Evolutionary conservation across 352 stramenopile species (phyloP).

Genomic region (Globisporangium mamillatum): DNA sequence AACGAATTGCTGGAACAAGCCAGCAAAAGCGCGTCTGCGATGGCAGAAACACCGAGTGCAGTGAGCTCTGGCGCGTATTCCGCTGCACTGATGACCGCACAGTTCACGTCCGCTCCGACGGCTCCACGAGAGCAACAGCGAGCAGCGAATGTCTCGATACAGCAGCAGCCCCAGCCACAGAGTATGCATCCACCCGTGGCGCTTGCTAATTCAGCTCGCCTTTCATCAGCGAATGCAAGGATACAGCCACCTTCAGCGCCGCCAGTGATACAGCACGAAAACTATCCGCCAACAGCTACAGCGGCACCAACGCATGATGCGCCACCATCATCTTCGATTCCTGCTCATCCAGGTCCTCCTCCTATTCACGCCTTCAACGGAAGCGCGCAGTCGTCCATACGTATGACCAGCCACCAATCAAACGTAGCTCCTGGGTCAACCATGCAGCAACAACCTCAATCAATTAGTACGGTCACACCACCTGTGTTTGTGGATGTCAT

Average conservation of each 20-base stretch:
- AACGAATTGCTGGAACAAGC: constrained; percentile 23
- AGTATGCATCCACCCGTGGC: background rate
- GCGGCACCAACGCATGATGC: background rate
- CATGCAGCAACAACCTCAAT: background rate
- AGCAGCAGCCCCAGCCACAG: background rate
- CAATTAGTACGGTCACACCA: constrained; percentile 9
- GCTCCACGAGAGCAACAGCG: background rate
- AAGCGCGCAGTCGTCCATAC: background rate
- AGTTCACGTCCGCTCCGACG: constrained; percentile 22
- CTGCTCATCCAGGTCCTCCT: background rate
- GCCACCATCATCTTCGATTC: background rate
- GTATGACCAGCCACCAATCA: background rate
- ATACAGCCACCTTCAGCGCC: background rate
- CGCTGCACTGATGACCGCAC: constrained; percentile 48
- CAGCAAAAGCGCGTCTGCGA: constrained; percentile 15
- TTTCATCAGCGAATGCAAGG: background rate
- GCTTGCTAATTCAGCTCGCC: background rate
- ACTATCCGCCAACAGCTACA: background rate
- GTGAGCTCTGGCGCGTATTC: constrained; percentile 44
- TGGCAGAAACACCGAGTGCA: background rate
- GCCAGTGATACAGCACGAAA: background rate
- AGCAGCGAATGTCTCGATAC: constrained; percentile 4
- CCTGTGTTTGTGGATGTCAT: constrained; percentile 60
- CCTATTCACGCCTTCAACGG: background rate
- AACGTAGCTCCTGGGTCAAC: background rate